phyloP scores from a whole-genome alignment of 305 asterid species.

The Fraxinus baroniana region DNA sequence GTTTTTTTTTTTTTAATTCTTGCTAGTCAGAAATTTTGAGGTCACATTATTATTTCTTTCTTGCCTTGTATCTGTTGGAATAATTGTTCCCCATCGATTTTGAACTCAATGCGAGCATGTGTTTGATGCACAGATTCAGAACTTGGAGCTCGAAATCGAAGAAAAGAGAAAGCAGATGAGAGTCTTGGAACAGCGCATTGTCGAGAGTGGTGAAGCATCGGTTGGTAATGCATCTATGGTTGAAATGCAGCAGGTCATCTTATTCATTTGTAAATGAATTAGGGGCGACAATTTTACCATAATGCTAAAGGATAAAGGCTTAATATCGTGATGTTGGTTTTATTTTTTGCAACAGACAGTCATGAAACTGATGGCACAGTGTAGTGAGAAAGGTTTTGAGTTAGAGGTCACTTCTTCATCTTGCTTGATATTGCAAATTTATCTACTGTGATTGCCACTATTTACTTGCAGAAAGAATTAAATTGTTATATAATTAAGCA shows the following conservation, averaged over 20 bases:
- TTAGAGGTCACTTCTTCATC: constrained; percentile 63
- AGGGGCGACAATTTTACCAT: neutral
- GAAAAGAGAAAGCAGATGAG: constrained; percentile 86
- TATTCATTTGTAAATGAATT: constrained; percentile 13
- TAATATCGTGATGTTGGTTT: constrained; percentile 17
- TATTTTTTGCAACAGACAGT: constrained; percentile 55
- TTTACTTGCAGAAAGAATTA: neutral
- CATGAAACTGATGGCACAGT: constrained; percentile 76
- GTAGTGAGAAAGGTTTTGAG: constrained; percentile 85
- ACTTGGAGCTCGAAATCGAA: constrained; percentile 84
- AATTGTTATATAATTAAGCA: constrained; percentile 19
- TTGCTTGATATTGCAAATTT: constrained; percentile 7
- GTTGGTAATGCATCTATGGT: constrained; percentile 75
- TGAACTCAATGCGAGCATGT: constrained; percentile 6
- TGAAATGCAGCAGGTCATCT: constrained; percentile 88
- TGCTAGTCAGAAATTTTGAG: neutral
- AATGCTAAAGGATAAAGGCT: constrained; percentile 13
- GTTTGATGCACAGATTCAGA: constrained; percentile 59
- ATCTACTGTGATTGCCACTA: constrained; percentile 23
- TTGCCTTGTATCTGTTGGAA: constrained; percentile 15
- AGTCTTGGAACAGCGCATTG: constrained; percentile 74
- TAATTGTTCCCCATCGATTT: constrained; percentile 10
- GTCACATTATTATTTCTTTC: constrained; percentile 9
- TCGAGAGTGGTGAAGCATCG: constrained; percentile 85
- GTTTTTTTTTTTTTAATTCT: neutral